phyloP scores from a whole-genome alignment of 2,329 filamentous ascomycete genomes.

The Pseudocercospora fijiensis region DNA sequence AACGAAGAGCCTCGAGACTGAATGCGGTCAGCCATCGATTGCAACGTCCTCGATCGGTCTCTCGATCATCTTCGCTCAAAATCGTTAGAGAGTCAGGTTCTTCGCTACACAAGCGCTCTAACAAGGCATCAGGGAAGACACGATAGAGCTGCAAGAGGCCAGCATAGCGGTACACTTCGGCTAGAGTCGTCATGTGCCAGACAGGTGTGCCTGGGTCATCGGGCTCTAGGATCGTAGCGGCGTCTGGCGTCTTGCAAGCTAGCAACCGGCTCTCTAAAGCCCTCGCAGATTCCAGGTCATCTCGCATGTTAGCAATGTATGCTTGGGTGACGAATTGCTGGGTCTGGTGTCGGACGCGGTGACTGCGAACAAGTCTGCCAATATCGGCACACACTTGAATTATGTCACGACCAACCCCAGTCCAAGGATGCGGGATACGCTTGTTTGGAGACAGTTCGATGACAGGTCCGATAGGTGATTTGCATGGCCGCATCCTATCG shows the following conservation, averaged over 20 bases:
- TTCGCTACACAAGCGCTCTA: constrained; percentile 13
- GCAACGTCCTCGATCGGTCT: constrained; percentile 31
- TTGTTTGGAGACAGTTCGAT: constrained; percentile 30
- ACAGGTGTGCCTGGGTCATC: constrained; percentile 55
- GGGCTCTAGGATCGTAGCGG: constrained; percentile 51
- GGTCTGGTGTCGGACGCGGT: constrained; percentile 21
- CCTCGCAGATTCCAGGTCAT: constrained; percentile 37
- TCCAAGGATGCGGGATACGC: constrained; percentile 44
- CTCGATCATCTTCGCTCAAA: background rate
- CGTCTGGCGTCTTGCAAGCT: constrained; percentile 48
- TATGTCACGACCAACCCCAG: constrained; percentile 48
- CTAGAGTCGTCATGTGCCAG: constrained; percentile 55
- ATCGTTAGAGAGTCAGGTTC: constrained; percentile 12
- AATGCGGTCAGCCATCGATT: constrained; percentile 53
- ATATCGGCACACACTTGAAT: constrained; percentile 49
- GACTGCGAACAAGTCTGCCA: constrained; percentile 38
- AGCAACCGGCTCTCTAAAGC: constrained; percentile 53
- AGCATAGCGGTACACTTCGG: constrained; percentile 55
- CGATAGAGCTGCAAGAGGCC: constrained; percentile 58
- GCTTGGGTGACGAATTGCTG: constrained; percentile 28
- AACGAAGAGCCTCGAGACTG: constrained; percentile 52
- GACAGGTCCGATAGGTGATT: constrained; percentile 32
- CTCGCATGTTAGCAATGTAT: constrained; percentile 22
- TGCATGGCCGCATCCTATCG: constrained; percentile 50
- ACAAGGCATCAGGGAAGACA: constrained; percentile 47